These are phyloP conservation scores for Spergularia bocconei DNA, from an alignment of 148 eudicot species.

Conservation along the genomic window DNA sequence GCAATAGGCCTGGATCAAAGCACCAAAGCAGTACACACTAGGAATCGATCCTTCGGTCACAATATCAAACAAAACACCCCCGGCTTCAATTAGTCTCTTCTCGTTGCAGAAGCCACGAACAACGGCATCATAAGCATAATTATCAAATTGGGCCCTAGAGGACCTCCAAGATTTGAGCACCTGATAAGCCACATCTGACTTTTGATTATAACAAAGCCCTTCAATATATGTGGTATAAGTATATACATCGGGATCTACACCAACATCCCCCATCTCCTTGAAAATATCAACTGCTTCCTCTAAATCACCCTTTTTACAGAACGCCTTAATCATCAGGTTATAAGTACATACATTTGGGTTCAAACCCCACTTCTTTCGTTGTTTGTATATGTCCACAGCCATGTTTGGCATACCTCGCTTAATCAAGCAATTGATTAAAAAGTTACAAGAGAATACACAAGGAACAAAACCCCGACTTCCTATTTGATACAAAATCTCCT, in stretches of 20 bases:
- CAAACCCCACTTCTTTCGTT: constrained; percentile 45
- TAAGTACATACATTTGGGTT: constrained; percentile 61
- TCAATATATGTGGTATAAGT: constrained; percentile 42
- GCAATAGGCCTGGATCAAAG: constrained; percentile 57
- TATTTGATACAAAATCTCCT: constrained; percentile 41
- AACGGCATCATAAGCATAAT: constrained; percentile 46
- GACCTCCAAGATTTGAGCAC: constrained; percentile 37
- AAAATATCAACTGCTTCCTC: constrained; percentile 43
- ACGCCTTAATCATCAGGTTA: constrained; percentile 52
- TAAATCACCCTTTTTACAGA: constrained; percentile 47
- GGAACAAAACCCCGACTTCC: constrained; percentile 44
- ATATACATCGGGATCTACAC: constrained; percentile 42
- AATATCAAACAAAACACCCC: constrained; percentile 49
- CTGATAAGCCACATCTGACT: constrained; percentile 42
- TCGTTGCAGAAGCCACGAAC: constrained; percentile 61
- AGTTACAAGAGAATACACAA: constrained; percentile 48
- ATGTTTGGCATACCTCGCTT: constrained; percentile 36
- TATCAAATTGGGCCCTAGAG: constrained; percentile 29
- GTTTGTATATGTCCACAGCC: constrained; percentile 42
- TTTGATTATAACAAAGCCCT: constrained; percentile 50
- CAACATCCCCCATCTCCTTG: constrained; percentile 46
- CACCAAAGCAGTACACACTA: constrained; percentile 36
- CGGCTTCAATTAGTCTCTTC: constrained; percentile 53
- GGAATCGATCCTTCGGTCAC: constrained; percentile 44
- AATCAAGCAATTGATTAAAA: constrained; percentile 47